phyloP scores from a whole-genome alignment of 2,329 filamentous ascomycete species.

The Nigrospora osmanthi region DNA sequence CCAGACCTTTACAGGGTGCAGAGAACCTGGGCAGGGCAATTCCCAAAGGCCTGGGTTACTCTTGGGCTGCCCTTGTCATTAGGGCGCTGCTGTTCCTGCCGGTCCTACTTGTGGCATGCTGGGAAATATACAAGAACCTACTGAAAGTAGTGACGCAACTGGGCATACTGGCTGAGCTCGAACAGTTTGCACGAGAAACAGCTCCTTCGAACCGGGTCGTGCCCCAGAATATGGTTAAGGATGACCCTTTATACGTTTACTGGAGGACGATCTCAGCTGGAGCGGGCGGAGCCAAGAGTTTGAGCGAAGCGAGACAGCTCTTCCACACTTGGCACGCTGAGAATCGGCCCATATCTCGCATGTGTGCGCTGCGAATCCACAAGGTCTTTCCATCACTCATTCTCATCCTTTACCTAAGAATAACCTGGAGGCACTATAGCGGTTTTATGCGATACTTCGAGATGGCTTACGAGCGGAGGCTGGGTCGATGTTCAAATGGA shows the following conservation, averaged over 20 bases:
- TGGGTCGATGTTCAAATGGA: conserved; percentile 1
- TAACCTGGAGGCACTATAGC: conserved; percentile 1
- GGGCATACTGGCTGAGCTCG: no score
- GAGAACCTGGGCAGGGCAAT: no score
- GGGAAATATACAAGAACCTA: no score
- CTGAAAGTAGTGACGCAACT: no score
- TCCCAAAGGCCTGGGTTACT: no score
- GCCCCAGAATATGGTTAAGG: no score
- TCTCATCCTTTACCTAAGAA: background rate
- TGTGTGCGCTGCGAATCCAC: background rate
- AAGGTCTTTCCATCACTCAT: background rate
- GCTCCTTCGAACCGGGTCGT: background rate
- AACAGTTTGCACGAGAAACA: background rate
- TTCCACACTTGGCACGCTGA: background rate
- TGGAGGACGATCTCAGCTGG: background rate
- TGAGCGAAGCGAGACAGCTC: background rate
- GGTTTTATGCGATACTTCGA: conserved; percentile 1
- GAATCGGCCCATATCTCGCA: background rate
- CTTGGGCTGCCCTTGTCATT: no score
- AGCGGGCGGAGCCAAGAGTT: no score
- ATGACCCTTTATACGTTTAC: background rate
- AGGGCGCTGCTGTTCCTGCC: no score
- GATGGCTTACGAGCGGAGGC: conserved; percentile 1
- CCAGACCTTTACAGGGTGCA: no score
- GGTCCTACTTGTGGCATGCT: no score